Percentiles rank a stretch among this genome's conserved stretches.
These are phyloP conservation scores for Oryza nivara DNA, from an alignment of 176 grass and related monocot genomes.

Conservation along the genomic window DNA sequence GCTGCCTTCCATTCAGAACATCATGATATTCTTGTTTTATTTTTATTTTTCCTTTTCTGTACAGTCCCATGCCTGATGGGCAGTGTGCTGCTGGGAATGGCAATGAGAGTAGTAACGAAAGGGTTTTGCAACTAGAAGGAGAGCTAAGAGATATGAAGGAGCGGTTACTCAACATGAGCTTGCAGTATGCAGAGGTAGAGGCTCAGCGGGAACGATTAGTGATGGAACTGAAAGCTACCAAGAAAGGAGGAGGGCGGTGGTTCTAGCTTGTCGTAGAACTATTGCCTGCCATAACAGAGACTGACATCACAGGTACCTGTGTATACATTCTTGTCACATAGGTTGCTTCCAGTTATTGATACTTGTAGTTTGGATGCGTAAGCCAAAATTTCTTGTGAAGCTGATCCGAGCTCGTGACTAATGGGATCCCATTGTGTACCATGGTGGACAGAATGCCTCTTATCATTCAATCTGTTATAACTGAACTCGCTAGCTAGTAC, in stretches of 20 bases:
- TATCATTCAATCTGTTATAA: background rate
- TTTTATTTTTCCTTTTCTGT: background rate
- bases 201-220: conserved; percentile 85
- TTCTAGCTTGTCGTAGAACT: conserved; percentile 52
- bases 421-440: background rate
- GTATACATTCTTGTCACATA: conserved; percentile 26
- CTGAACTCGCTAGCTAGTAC: background rate
- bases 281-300: conserved; percentile 34
- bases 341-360: background rate
- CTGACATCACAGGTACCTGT: conserved; percentile 40
- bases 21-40: background rate
- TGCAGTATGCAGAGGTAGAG: conserved; percentile 91
- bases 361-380: conserved; percentile 33
- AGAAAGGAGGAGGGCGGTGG: conserved; percentile 67
- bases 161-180: conserved; percentile 79
- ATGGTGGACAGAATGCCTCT: background rate
- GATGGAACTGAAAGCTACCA: conserved; percentile 79
- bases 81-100: conserved; percentile 35
- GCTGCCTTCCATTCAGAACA: conserved; percentile 20
- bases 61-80: conserved; percentile 36
- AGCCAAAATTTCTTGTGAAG: background rate
- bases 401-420: background rate
- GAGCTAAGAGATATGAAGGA: conserved; percentile 92
- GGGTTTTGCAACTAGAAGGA: conserved; percentile 70
- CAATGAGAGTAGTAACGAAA: conserved; percentile 31